Evolutionary conservation across 2,329 filamentous ascomycete genomes (phyloP).

Genomic region (Rhinocladiella similis): DNA sequence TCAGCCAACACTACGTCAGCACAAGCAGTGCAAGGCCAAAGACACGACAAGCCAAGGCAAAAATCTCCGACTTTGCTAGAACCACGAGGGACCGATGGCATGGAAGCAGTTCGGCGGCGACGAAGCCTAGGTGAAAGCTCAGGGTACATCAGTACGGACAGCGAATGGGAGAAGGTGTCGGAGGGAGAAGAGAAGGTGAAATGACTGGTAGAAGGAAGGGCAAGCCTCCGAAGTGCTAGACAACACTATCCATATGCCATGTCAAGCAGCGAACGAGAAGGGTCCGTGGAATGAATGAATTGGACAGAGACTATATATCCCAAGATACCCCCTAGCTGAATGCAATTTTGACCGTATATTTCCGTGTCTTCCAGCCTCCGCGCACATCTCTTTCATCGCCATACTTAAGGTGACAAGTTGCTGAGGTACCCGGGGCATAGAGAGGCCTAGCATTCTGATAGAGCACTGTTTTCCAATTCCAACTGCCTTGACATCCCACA

Average conservation of each 20-base stretch:
- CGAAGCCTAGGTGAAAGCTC: slow-evolving; percentile 50
- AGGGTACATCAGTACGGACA: slow-evolving; percentile 76
- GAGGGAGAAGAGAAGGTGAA: slow-evolving; percentile 56
- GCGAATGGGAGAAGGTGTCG: slow-evolving; percentile 91
- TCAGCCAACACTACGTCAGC: slow-evolving; percentile 13
- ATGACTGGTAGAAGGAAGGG: slow-evolving; percentile 7
- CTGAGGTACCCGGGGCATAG: too few relatives aligned
- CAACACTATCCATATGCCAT: background rate
- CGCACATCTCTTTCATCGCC: too few relatives aligned
- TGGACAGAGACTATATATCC: too few relatives aligned
- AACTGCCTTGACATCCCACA: too few relatives aligned
- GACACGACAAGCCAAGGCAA: slow-evolving; percentile 19
- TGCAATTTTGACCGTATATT: too few relatives aligned
- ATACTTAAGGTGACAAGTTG: too few relatives aligned
- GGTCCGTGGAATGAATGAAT: too few relatives aligned
- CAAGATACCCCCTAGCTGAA: too few relatives aligned
- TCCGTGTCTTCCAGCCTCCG: too few relatives aligned
- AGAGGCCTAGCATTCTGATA: too few relatives aligned
- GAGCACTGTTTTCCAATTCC: too few relatives aligned
- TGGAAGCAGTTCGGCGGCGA: slow-evolving; percentile 46
- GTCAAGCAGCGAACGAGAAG: too few relatives aligned
- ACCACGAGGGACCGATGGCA: slow-evolving; percentile 49
- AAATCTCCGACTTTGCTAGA: slow-evolving; percentile 29
- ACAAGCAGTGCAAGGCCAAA: slow-evolving; percentile 14
- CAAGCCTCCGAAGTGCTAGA: background rate